Percentiles rank a stretch among this genome's conserved stretches.
phyloP scores from a whole-genome alignment of 2,329 filamentous ascomycete species.

The Botryotinia calthae region DNA sequence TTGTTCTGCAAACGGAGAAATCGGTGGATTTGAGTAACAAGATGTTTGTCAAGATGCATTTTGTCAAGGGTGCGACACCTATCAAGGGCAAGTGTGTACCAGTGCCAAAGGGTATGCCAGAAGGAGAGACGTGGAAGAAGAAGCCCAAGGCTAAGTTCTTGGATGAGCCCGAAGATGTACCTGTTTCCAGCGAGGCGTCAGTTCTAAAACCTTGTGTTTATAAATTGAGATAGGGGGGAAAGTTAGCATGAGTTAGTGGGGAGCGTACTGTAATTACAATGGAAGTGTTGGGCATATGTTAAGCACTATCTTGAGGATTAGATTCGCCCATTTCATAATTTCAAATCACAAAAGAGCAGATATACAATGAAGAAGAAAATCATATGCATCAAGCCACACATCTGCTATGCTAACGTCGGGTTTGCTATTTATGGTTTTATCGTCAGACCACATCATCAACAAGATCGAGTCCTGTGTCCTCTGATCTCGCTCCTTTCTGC shows the following conservation, averaged over 20 bases:
- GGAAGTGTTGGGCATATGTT: neutral
- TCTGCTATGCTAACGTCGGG: conserved; percentile 8
- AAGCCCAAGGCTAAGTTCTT: conserved; percentile 77
- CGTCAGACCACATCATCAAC: neutral
- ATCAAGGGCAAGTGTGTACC: conserved; percentile 70
- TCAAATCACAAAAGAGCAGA: neutral
- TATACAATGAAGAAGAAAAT: neutral
- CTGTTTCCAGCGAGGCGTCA: conserved; percentile 60
- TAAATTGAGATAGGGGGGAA: conserved; percentile 61
- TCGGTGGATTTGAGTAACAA: conserved; percentile 79
- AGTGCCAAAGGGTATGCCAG: conserved; percentile 43
- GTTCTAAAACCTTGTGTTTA: conserved; percentile 94
- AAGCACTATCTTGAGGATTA: neutral
- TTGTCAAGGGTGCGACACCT: conserved; percentile 78
- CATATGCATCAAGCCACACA: neutral
- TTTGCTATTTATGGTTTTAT: conserved; percentile 6
- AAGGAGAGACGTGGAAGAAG: conserved; percentile 61
- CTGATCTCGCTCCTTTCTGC: neutral
- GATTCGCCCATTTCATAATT: neutral
- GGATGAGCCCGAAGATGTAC: conserved; percentile 57
- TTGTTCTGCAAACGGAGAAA: conserved; percentile 70
- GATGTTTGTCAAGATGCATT: conserved; percentile 98
- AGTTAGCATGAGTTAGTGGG: neutral
- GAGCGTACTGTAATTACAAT: neutral
- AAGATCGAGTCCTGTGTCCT: neutral